Percentiles rank a stretch among this genome's conserved stretches.
Conservation (phyloP, 1,284 basidiomycete species). For the Agroathelia rolfsii region DNA sequence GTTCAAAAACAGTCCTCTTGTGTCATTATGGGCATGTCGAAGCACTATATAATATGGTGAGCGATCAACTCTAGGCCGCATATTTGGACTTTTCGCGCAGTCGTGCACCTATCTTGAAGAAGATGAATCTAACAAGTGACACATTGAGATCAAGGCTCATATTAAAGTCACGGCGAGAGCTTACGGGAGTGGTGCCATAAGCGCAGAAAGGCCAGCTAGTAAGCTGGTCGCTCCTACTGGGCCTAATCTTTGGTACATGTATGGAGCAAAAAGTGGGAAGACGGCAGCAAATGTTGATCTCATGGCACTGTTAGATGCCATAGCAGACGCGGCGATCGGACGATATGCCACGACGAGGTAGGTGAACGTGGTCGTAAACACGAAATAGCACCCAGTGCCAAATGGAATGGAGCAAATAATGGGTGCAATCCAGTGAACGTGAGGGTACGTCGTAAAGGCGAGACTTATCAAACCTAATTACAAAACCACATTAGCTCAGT, state of each 20-base stretch:
- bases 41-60: no score
- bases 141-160: not conserved
- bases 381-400: constrained; percentile 24
- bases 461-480: constrained; percentile 27
- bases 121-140: constrained; percentile 11
- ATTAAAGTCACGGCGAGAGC: constrained; percentile 9
- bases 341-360: constrained; percentile 32
- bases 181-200: constrained; percentile 38
- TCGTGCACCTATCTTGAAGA: constrained; percentile 20
- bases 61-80: constrained; percentile 10
- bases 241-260: constrained; percentile 26
- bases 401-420: constrained; percentile 28
- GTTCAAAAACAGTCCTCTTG: no score
- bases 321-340: constrained; percentile 37
- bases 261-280: constrained; percentile 29
- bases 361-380: constrained; percentile 34
- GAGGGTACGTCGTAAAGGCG: constrained; percentile 32
- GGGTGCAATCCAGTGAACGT: constrained; percentile 36
- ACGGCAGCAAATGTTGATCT: constrained; percentile 33
- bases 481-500: not conserved
- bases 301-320: constrained; percentile 38
- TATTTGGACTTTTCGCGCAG: constrained; percentile 19
- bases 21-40: not conserved
- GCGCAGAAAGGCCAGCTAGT: constrained; percentile 34
- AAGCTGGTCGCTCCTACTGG: constrained; percentile 39